Conservation (phyloP, 148 eudicot genomes). For the Silene latifolia region DNA sequence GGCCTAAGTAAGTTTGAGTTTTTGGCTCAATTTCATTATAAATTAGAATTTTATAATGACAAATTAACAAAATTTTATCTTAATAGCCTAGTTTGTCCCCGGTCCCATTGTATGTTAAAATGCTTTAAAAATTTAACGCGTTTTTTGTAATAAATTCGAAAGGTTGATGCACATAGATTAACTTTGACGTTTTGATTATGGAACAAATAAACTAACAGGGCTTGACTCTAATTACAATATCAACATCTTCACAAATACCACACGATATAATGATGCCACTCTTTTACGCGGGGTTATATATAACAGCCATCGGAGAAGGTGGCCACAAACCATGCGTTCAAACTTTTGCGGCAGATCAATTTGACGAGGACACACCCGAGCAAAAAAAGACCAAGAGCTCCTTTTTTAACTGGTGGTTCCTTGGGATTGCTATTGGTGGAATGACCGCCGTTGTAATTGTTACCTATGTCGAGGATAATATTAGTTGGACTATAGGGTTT, state of each 20-base stretch:
- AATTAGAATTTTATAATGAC: too few relatives aligned
- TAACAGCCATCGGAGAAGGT: slow-evolving; percentile 56
- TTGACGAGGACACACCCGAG: slow-evolving; percentile 47
- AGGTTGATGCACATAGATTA: too few relatives aligned
- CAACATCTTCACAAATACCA: slow-evolving; percentile 35
- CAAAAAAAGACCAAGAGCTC: slow-evolving; percentile 55
- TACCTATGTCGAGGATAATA: slow-evolving; percentile 47
- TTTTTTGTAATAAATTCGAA: too few relatives aligned
- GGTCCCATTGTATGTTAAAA: too few relatives aligned
- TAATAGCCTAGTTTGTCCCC: too few relatives aligned
- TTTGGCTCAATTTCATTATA: too few relatives aligned
- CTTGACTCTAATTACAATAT: slow-evolving; percentile 36
- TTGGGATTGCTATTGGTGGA: slow-evolving; percentile 57
- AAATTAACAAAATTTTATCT: too few relatives aligned
- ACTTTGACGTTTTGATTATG: too few relatives aligned
- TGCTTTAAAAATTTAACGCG: too few relatives aligned
- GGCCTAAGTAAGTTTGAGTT: too few relatives aligned
- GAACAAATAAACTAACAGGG: slow-evolving; percentile 37
- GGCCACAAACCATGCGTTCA: slow-evolving; percentile 79
- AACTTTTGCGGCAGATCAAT: slow-evolving; percentile 76
- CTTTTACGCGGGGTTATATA: slow-evolving; percentile 53
- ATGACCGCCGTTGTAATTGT: slow-evolving; percentile 41
- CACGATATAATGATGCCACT: slow-evolving; percentile 16
- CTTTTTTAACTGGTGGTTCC: slow-evolving; percentile 83
- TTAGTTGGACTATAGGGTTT: slow-evolving; percentile 60